phyloP scores from a whole-genome alignment of 2,329 filamentous ascomycete genomes.

The Arthrobotrys entomopaga region DNA sequence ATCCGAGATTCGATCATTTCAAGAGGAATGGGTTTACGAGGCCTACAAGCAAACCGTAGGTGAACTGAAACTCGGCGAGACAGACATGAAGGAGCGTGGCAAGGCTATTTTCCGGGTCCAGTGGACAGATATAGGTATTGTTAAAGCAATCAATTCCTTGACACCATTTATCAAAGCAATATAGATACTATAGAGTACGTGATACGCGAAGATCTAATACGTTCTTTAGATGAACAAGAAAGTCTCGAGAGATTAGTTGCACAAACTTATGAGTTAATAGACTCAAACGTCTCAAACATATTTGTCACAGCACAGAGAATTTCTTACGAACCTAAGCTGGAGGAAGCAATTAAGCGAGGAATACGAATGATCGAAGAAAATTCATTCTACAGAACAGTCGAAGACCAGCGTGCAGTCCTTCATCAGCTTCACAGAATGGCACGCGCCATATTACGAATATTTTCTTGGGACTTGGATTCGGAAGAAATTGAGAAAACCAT shows the following conservation, averaged over 20 bases:
- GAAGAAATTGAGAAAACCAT: slow-evolving; percentile 15
- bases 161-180: background rate
- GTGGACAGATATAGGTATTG: slow-evolving; percentile 28
- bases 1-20: background rate
- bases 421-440: slow-evolving; percentile 19
- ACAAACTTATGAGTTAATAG: slow-evolving; percentile 15
- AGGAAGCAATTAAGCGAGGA: slow-evolving; percentile 18
- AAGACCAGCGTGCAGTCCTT: background rate
- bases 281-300: slow-evolving; percentile 8
- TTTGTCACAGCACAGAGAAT: slow-evolving; percentile 22
- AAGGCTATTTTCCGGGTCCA: slow-evolving; percentile 20
- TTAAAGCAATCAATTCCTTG: background rate
- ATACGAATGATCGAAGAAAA: slow-evolving; percentile 22
- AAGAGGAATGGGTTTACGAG: slow-evolving; percentile 13
- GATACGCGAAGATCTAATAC: background rate
- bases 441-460: slow-evolving; percentile 23
- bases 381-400: slow-evolving; percentile 9
- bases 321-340: slow-evolving; percentile 13
- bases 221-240: slow-evolving; percentile 8
- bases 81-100: slow-evolving; percentile 1
- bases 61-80: background rate
- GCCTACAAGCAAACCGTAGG: slow-evolving; percentile 1
- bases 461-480: slow-evolving; percentile 20
- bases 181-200: background rate
- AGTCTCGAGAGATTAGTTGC: slow-evolving; percentile 23